Conservation (phyloP, 2,329 filamentous ascomycete species). For the Colletotrichum salicis region DNA sequence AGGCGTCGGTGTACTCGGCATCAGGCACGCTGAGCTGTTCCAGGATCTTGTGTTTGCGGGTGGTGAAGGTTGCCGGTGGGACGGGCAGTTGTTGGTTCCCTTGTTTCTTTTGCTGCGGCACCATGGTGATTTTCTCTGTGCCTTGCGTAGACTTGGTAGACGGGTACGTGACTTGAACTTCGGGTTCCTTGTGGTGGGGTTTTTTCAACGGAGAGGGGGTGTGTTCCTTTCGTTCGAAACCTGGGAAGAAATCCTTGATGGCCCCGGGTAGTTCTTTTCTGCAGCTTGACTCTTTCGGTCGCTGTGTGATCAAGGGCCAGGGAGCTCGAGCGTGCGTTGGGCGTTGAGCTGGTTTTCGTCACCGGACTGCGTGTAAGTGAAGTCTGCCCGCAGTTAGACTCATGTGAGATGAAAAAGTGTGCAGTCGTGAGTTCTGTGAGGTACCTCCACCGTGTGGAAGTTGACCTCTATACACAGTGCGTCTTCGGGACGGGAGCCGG, state of each 20-base stretch:
- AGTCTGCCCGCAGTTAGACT: background rate
- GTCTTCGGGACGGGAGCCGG: constrained; percentile 12
- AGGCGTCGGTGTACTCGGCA: constrained; percentile 81
- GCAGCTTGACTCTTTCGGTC: background rate
- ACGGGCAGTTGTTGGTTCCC: constrained; percentile 38
- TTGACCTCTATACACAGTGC: background rate
- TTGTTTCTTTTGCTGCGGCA: constrained; percentile 8
- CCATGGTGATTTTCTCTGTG: constrained; percentile 8
- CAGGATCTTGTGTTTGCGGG: constrained; percentile 79
- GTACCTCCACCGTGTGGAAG: constrained; percentile 14
- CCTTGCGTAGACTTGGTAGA: background rate
- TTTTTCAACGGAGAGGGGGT: background rate
- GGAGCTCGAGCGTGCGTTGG: background rate
- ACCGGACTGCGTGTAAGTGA: constrained; percentile 30
- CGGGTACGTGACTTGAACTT: background rate
- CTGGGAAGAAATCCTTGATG: background rate
- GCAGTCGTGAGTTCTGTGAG: background rate
- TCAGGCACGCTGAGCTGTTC: constrained; percentile 74
- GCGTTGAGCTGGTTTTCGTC: background rate
- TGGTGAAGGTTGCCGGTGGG: constrained; percentile 56
- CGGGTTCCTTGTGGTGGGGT: background rate
- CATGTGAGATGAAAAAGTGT: constrained; percentile 4
- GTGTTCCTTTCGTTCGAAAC: background rate
- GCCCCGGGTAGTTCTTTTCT: background rate
- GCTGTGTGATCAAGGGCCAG: background rate